phyloP scores from a whole-genome alignment of 2,329 filamentous ascomycete species.

The Septoria petroselini region DNA sequence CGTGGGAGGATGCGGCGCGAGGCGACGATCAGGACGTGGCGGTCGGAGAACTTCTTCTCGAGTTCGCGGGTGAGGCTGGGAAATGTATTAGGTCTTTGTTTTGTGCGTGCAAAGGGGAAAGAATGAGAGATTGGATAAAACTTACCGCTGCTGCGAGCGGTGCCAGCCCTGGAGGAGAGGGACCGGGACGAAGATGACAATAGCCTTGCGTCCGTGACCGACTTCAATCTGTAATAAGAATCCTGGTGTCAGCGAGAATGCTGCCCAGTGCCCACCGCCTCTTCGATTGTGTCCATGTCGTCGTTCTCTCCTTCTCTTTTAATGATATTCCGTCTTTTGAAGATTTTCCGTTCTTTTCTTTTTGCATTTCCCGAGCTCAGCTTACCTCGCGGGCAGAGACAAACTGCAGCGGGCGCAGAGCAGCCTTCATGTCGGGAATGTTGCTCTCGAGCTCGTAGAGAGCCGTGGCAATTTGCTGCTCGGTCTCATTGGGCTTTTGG shows the following conservation, averaged over 20 bases:
- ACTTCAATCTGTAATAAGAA: conserved; percentile 91
- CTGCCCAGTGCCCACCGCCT: conserved; percentile 57
- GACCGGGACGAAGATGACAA: conserved; percentile 99
- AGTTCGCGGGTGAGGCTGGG: conserved; percentile 95
- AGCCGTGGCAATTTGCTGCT: conserved; percentile 93
- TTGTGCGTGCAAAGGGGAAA: too few relatives aligned
- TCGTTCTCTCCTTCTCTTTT: too few relatives aligned
- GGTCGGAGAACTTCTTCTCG: conserved; percentile 99
- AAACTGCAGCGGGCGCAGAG: conserved; percentile 96
- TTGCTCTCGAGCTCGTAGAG: conserved; percentile 99
- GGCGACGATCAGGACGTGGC: conserved; percentile 98
- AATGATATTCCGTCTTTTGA: too few relatives aligned
- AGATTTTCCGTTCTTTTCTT: conserved; percentile 1
- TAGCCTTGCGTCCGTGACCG: conserved; percentile 99
- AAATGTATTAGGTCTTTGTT: too few relatives aligned
- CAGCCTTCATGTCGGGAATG: conserved; percentile 94
- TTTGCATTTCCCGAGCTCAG: conserved; percentile 33
- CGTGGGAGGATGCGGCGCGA: conserved; percentile 98
- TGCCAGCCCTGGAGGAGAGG: conserved; percentile 98
- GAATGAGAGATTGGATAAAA: conserved; percentile 26
- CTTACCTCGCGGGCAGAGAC: conserved; percentile 99
- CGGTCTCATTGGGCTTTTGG: conserved; percentile 94
- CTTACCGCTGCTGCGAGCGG: conserved; percentile 99
- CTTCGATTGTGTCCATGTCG: conserved; percentile 40
- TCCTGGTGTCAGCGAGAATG: conserved; percentile 55